These are phyloP conservation scores for Aspergillus amoenus DNA, from an alignment of 2,329 filamentous ascomycete species.

Conservation along the genomic window DNA sequence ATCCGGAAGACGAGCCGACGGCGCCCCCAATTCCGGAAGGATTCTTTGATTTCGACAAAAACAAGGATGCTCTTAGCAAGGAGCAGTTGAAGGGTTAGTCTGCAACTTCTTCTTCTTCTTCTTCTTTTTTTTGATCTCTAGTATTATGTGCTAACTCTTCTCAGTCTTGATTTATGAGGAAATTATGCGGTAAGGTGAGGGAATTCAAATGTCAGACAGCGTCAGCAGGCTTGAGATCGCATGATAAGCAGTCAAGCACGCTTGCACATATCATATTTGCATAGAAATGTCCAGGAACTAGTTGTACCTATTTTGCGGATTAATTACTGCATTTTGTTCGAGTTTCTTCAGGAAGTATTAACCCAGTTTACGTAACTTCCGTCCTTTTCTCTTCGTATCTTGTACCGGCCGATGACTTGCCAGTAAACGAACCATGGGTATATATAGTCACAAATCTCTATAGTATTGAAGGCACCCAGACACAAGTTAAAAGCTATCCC, in stretches of 20 bases:
- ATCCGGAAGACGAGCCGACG: constrained; percentile 96
- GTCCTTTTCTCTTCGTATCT: too few species aligned
- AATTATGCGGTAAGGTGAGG: constrained; percentile 68
- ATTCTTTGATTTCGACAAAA: constrained; percentile 99
- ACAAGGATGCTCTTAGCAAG: constrained; percentile 98
- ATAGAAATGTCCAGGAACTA: constrained; percentile 16
- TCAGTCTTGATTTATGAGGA: constrained; percentile 89
- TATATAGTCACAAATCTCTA: neutral
- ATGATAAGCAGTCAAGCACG: constrained; percentile 5
- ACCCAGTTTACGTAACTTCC: neutral
- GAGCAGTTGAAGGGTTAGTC: constrained; percentile 85
- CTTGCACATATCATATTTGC: constrained; percentile 21
- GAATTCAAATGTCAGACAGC: neutral
- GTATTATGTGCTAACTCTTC: constrained; percentile 12
- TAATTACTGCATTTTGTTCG: neutral
- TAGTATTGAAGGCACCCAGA: too few species aligned
- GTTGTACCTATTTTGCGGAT: constrained; percentile 11
- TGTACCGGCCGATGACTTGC: neutral
- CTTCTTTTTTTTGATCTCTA: neutral
- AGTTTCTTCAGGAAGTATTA: neutral
- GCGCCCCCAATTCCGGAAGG: constrained; percentile 96
- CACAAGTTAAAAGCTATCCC: too few species aligned
- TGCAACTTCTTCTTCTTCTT: neutral
- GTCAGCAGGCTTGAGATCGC: constrained; percentile 1
- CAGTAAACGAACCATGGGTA: neutral